phyloP scores from a whole-genome alignment of 2,329 filamentous ascomycete genomes.

The Pleurostoma richardsiae region DNA sequence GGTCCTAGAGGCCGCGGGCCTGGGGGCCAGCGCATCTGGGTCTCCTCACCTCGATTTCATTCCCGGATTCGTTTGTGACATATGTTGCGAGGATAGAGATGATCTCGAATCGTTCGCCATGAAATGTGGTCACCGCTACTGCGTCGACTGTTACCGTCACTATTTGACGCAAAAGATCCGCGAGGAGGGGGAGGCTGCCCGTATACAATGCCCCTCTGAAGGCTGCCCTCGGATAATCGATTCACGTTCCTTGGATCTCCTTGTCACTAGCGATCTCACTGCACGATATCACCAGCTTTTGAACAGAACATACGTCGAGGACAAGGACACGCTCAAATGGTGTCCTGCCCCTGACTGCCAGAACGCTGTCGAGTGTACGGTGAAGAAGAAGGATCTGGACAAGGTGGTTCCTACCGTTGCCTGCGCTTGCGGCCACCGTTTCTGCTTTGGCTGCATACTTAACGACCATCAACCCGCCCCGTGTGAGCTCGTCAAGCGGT shows the following conservation, averaged over 20 bases:
- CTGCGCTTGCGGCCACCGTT: slow-evolving; percentile 78
- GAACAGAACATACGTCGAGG: slow-evolving; percentile 92
- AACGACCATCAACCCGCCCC: slow-evolving; percentile 91
- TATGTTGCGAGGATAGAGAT: slow-evolving; percentile 86
- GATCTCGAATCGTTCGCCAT: slow-evolving; percentile 82
- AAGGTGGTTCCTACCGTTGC: slow-evolving; percentile 85
- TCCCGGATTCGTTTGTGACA: slow-evolving; percentile 82
- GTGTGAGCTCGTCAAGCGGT: slow-evolving; percentile 85
- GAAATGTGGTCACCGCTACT: slow-evolving; percentile 92
- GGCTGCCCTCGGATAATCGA: slow-evolving; percentile 88
- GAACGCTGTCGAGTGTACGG: slow-evolving; percentile 81
- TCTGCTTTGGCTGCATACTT: slow-evolving; percentile 92
- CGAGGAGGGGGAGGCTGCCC: slow-evolving; percentile 89
- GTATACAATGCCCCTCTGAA: slow-evolving; percentile 89
- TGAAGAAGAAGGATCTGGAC: slow-evolving; percentile 83
- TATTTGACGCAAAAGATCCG: slow-evolving; percentile 91
- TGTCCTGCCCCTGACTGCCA: slow-evolving; percentile 96
- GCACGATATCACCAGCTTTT: slow-evolving; percentile 77
- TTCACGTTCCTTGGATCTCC: slow-evolving; percentile 76
- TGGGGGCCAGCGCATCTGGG: slow-evolving; percentile 59
- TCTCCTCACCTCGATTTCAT: slow-evolving; percentile 66
- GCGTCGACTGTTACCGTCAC: slow-evolving; percentile 84
- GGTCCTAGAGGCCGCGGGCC: slow-evolving; percentile 77
- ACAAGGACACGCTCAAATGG: slow-evolving; percentile 94
- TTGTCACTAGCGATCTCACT: slow-evolving; percentile 55